Percentiles rank a stretch among this genome's conserved stretches.
phyloP scores from a whole-genome alignment of 805 yeast species.

The Scheffersomyces ergatensis region DNA sequence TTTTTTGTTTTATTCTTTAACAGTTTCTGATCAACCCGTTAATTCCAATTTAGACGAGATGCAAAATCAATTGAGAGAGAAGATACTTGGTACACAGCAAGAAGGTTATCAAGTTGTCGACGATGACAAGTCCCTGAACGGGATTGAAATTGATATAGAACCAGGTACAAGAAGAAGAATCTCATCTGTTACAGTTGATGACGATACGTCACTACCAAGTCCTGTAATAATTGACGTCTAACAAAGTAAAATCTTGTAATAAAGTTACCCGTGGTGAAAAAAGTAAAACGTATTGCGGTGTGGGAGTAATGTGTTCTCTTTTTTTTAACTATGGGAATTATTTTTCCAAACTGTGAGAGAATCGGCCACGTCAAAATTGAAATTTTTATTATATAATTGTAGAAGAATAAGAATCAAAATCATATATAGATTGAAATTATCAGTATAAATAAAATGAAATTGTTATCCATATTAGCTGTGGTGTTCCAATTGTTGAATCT shows the following conservation, averaged over 20 bases:
- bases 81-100: not conserved
- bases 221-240: not conserved
- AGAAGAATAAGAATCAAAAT: no score
- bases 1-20: not conserved
- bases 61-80: not conserved
- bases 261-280: no score
- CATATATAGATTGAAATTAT: no score
- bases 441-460: conserved; percentile 18
- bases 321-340: no score
- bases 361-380: conserved; percentile 13
- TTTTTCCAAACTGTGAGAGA: not conserved
- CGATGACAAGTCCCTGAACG: not conserved
- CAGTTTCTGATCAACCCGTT: not conserved
- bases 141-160: not conserved
- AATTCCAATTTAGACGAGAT: not conserved
- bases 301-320: no score
- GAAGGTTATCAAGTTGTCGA: not conserved
- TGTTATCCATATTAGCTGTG: conserved; percentile 10
- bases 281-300: no score
- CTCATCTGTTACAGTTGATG: not conserved
- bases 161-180: no score
- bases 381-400: not conserved
- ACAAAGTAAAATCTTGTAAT: no score
- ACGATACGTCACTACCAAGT: not conserved
- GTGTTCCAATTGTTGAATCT: conserved; percentile 18